A percentile compares a stretch with the other conserved stretches of the same genome.
Conservation (phyloP, 208 protist species). For the Wallacemonas sp. region DNA sequence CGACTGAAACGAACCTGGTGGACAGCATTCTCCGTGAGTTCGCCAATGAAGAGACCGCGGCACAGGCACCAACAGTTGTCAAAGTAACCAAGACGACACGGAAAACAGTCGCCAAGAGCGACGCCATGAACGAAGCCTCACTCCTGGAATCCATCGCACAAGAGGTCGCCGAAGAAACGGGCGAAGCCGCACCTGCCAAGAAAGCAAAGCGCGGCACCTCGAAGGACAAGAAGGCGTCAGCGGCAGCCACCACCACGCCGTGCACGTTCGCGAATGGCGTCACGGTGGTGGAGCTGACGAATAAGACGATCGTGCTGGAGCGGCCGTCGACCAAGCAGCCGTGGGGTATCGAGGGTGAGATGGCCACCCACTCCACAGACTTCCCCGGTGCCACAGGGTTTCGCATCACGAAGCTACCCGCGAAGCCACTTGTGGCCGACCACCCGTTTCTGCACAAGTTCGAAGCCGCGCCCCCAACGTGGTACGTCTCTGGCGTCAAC, state of each 20-base stretch:
- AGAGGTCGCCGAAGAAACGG: background rate
- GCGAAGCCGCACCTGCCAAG: no score
- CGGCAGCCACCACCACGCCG: no score
- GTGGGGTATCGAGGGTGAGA: conserved; percentile 54
- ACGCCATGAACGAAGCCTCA: background rate
- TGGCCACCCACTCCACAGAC: conserved; percentile 14
- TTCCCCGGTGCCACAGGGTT: conserved; percentile 10
- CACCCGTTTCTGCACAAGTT: conserved; percentile 53
- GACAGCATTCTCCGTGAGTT: background rate
- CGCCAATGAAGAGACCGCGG: background rate
- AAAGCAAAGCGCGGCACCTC: no score
- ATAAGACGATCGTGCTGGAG: conserved; percentile 55
- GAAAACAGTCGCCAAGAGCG: no score
- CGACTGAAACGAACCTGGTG: conserved; percentile 2
- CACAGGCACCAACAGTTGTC: conserved; percentile 6
- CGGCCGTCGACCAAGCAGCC: conserved; percentile 36
- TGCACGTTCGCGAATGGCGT: conserved; percentile 60
- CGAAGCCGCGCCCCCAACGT: conserved; percentile 30
- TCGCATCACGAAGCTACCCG: conserved; percentile 21
- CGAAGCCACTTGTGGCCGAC: conserved; percentile 10
- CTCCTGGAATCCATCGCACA: background rate
- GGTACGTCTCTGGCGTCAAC: conserved; percentile 55
- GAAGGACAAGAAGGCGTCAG: no score
- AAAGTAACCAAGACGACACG: background rate
- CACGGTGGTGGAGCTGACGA: conserved; percentile 34